Base-by-base conservation (phyloP, 768 basidiomycete genomes). In the Lactarius akahatsu region DNA sequence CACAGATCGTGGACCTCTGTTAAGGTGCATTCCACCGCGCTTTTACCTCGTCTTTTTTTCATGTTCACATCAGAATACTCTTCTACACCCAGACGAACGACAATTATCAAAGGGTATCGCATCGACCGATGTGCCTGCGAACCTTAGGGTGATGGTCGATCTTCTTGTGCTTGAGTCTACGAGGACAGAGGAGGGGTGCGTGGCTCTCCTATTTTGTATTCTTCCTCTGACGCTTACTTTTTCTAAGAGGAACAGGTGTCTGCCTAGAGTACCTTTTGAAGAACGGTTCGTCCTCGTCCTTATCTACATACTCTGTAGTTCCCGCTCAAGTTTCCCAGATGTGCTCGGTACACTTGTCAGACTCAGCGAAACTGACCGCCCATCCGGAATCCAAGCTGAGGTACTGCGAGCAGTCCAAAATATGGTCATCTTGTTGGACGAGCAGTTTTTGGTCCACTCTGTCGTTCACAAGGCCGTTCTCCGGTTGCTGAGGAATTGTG, bases 181-280 rank as follows among this genome's bases (percentile, higher is more conserved):
- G 13, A 83, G 88, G 67, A 85, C 83, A n/a, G 92, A 94, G 73
- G 91, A 91, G 78, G 92, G 91, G 94, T 96, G 77, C 71, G 90
- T 83, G 47, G 47, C 52, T n/a, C 60, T 23, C 23, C 26, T 26
- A 50, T 47, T 18, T 63, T 36, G 28, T 36, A 38, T 43, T 67
- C 26, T n/a, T 62, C 58, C 41, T 47, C 58, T 61, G 32, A 56
- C 63, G 57, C n/a, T 54, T 28, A 41, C 34, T 41, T 65, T 52
- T 52, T 50, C 23, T 43, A 41, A 96, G 95, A 66, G 87, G 84
- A 15, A 95, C 94, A 10, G 96, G 96, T 45, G 87, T 83, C 36
- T 97, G 95, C 73, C 78, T 97, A 59, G 96, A 98, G 76, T 96
- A 94, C 75, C 83, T 96, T 30, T 78, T 98, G 38, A 94, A 94